Percentiles rank a stretch among this genome's conserved stretches.
These are phyloP conservation scores for Fusarium sororula DNA, from an alignment of 2,329 filamentous ascomycete species.

Conservation along the genomic window DNA sequence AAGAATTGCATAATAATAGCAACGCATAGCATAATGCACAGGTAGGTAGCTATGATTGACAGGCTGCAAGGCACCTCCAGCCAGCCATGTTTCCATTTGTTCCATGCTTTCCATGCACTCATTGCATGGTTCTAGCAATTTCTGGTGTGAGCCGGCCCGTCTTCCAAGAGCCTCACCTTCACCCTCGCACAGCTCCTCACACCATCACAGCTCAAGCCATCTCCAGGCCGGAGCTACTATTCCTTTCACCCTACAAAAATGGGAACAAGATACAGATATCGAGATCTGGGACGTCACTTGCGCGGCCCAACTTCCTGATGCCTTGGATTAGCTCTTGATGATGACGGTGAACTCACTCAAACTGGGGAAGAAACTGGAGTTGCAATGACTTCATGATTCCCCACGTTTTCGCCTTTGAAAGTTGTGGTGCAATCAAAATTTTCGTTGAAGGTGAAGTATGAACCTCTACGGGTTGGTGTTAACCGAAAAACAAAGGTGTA, in stretches of 20 bases:
- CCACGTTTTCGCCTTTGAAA: slow-evolving; percentile 23
- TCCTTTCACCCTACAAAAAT: slow-evolving; percentile 21
- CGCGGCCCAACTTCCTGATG: slow-evolving; percentile 1
- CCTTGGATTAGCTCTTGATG: slow-evolving; percentile 14
- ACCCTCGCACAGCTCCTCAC: slow-evolving; percentile 24
- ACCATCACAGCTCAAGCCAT: slow-evolving; percentile 15
- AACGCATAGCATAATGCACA: neutral
- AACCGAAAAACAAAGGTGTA: slow-evolving; percentile 2
- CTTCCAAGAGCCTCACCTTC: slow-evolving; percentile 23
- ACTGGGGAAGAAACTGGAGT: slow-evolving; percentile 35
- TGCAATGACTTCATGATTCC: slow-evolving; percentile 40
- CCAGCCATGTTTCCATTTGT: neutral
- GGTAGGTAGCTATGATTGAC: neutral
- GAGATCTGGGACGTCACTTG: slow-evolving; percentile 35
- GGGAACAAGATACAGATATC: slow-evolving; percentile 26
- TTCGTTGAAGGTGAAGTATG: neutral
- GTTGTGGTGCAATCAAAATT: neutral
- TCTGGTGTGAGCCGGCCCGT: slow-evolving; percentile 39
- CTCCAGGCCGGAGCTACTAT: slow-evolving; percentile 21
- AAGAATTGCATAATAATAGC: neutral
- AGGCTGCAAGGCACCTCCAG: slow-evolving; percentile 25
- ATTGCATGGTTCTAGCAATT: slow-evolving; percentile 33
- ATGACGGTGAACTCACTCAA: slow-evolving; percentile 6
- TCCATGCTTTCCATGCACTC: slow-evolving; percentile 20
- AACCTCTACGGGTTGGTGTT: slow-evolving; percentile 13